Evolutionary conservation across 1,284 basidiomycete species (phyloP), one percentile per base, ranked within the genome.

Genomic region (Rhodotorula sp.): DNA sequence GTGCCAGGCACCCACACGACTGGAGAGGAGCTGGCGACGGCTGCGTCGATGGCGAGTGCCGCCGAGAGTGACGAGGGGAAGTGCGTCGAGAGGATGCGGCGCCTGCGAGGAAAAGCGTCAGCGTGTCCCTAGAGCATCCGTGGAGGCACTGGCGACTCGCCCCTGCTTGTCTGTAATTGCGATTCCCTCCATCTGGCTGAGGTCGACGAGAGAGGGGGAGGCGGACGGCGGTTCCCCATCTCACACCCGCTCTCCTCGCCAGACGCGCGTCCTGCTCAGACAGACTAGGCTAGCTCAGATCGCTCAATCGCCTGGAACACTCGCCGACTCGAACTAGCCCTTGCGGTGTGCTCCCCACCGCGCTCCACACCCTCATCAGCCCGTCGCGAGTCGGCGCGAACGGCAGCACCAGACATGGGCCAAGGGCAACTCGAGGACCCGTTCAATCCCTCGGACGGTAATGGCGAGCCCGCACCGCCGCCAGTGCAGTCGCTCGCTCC

Each of bases 41-140:
- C 75, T 8, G 75, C 66, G 29, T 76, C 69, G 46, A 76, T 72
- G 32, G 75, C 75, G 54, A 71, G 60, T 22, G 55, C 62, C n/a
- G 72, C 56, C 27, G 53, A 46, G 54, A 71, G 75, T 1, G 66
- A 61, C 13, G 64, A 60, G 61, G 59, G 34, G 58, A 74, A 76
- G 34, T 76, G 72, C 22, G 72, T 76, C 21, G 65, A 66, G 39
- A 76, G 61, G 66, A 76, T 64, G 56, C 56, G 54, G 13, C 72
- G 75, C 19, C 75, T 76, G 69, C 46, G 10, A 13, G 19, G 32
- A 7, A 12, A 13, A 25, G 37, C 22, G 53, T 29, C 17, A 51
- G 34, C 0, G 19, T 34, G 19, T 1, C 5, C 13, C 39, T 2
- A 32, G 15, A 5, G 9, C n/a, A 27, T 6, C 3, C 12, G 55